Evolutionary conservation across 164 flowering plant species (phyloP).

Genomic region (Aristolochia californica): DNA sequence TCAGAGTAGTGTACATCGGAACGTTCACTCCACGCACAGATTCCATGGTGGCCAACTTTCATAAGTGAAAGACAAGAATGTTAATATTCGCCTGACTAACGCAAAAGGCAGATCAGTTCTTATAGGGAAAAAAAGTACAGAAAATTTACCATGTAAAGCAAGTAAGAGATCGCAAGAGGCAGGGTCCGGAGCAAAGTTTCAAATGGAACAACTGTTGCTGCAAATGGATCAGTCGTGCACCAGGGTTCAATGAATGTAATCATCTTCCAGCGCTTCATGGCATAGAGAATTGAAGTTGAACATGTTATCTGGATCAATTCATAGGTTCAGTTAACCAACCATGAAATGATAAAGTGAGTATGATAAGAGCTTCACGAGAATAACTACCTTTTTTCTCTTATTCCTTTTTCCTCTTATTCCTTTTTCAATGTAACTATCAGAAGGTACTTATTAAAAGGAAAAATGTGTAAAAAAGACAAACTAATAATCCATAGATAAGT

Average conservation of each 20-base stretch:
- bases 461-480: too few species aligned
- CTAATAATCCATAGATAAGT: too few species aligned
- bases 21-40: conserved; percentile 79
- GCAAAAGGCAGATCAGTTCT: not conserved
- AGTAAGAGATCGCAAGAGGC: conserved; percentile 54
- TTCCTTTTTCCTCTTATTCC: too few species aligned
- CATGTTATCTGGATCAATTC: conserved; percentile 33
- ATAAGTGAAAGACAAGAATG: not conserved
- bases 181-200: conserved; percentile 47
- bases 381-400: too few species aligned
- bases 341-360: not conserved
- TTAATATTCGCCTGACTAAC: not conserved
- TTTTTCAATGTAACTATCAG: too few species aligned
- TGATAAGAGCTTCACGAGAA: too few species aligned
- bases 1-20: conserved; percentile 90
- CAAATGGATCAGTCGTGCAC: conserved; percentile 13
- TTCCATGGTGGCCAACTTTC: conserved; percentile 75
- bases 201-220: conserved; percentile 32
- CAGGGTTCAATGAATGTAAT: conserved; percentile 50
- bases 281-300: conserved; percentile 55
- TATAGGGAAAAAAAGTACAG: not conserved
- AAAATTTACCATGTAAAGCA: conserved; percentile 68
- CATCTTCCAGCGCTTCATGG: conserved; percentile 45
- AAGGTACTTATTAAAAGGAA: too few species aligned
- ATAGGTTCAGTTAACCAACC: conserved; percentile 1